Base-by-base conservation (phyloP, 176 grass and related monocot species). In the Hyparrhenia diplandra region DNA sequence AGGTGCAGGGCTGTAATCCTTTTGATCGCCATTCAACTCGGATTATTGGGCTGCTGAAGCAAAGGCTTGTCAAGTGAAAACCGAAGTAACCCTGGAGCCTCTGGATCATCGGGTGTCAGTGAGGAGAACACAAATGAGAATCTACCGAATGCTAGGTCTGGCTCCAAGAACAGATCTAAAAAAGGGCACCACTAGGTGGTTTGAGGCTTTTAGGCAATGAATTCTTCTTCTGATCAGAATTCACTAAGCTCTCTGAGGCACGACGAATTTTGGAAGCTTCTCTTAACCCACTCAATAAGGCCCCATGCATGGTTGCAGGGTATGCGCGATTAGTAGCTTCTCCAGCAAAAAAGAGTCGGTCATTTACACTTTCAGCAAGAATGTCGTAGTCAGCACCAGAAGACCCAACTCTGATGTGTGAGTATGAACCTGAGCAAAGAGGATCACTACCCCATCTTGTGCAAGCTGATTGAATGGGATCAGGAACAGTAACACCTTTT, bases 241-340 rank as follows among this genome's bases (percentile, higher is more conserved):
- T 77, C 17, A 25, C 36, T 34, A 72, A 79, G 55, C 52, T 77
- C 39, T 87, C 80, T 34, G 78, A 70, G 24, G 88, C 90, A 35
- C 82, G 70, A 25, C 82, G 74, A 32, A 98, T 94, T 46, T 76
- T 80, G 45, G 86, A 88, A 74, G 95, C 95, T 80, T 98, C 95
- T 69, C 92, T 94, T 47, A 98, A 77, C 66, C 95, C 95, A 7
- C 95, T 98, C 73, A 98, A 71, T 76, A 98, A 93, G 66, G 95
- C 95, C 47, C 95, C 95, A 66, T 98, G 95, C 95, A 98, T 98
- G 1, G 95, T 98, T 18, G 95, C 95, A 62, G 95, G 95, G 65
- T 98, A 92, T 58, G 31, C 82, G 51, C 92, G 85, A 73, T 77
- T 93, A 30, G 95, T 98, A 0, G 95, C 92, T 75, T 98, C 95